Percentiles rank a stretch among this genome's conserved stretches.
phyloP scores from a whole-genome alignment of 2,329 filamentous ascomycete genomes.

The Metarhizium brunneum region DNA sequence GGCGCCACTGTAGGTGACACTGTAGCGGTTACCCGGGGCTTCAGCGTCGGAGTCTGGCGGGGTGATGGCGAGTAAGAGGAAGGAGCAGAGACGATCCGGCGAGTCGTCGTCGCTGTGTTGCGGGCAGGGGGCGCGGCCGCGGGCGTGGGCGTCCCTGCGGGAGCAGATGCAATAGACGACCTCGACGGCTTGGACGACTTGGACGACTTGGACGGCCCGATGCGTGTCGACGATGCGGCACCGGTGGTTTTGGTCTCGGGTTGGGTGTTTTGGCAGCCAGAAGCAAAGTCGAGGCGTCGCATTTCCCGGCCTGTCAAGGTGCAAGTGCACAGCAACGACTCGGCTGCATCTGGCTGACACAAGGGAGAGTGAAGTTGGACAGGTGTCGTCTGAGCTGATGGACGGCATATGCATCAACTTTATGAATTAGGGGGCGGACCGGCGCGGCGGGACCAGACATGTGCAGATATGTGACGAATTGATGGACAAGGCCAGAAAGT shows the following conservation, averaged over 20 bases:
- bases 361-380: not conserved
- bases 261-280: not conserved
- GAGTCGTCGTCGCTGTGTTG: not conserved
- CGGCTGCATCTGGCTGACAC: not conserved
- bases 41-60: not conserved
- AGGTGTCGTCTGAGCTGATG: too few relatives aligned
- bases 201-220: not conserved
- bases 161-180: not conserved
- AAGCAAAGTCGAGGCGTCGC: conserved; percentile 2
- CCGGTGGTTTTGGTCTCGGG: not conserved
- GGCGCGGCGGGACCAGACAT: too few relatives aligned
- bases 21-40: not conserved
- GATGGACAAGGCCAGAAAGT: too few relatives aligned
- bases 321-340: not conserved
- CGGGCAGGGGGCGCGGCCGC: not conserved
- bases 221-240: not conserved
- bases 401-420: too few relatives aligned
- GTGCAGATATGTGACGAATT: too few relatives aligned
- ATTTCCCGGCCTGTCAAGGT: conserved; percentile 1
- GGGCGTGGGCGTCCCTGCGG: not conserved
- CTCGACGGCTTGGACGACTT: not conserved
- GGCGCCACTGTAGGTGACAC: not conserved
- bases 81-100: not conserved
- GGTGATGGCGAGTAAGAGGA: not conserved
- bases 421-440: not conserved